Percentiles rank a stretch among this genome's conserved stretches.
Evolutionary conservation across 2,329 filamentous ascomycete species (phyloP).

Genomic region (Niveomyces coronatus): DNA sequence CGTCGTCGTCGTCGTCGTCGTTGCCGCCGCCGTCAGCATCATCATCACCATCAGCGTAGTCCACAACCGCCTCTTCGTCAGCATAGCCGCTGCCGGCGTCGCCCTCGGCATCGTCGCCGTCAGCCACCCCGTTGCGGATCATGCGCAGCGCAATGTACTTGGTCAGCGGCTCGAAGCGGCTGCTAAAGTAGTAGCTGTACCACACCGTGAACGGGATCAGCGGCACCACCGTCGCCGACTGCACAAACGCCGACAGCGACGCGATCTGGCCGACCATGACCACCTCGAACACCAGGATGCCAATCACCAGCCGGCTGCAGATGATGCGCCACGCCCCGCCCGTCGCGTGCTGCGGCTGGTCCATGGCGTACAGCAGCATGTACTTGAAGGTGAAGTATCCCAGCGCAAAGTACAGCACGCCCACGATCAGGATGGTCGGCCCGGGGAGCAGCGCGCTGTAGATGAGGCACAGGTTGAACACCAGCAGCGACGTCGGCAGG

Average conservation of each 20-base stretch:
- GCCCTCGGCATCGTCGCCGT: conserved; percentile 25
- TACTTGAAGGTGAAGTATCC: conserved; percentile 94
- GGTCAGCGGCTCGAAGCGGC: conserved; percentile 78
- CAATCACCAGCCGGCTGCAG: conserved; percentile 80
- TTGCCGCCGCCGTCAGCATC: conserved; percentile 25
- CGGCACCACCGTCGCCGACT: conserved; percentile 64
- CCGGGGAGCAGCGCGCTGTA: conserved; percentile 80
- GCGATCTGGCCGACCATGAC: conserved; percentile 84
- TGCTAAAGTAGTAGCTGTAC: conserved; percentile 75
- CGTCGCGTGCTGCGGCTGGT: conserved; percentile 88
- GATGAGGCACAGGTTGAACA: conserved; percentile 91
- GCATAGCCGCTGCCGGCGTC: conserved; percentile 33
- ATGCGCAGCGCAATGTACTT: conserved; percentile 86
- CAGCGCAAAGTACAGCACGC: conserved; percentile 71
- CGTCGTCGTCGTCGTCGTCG: conserved; percentile 32
- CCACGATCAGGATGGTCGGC: conserved; percentile 71
- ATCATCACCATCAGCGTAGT: conserved; percentile 33
- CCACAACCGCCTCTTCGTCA: conserved; percentile 18
- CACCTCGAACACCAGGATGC: conserved; percentile 78
- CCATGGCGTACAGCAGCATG: conserved; percentile 96
- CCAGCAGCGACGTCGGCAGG: conserved; percentile 79
- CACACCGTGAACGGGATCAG: conserved; percentile 73
- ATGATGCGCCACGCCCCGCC: conserved; percentile 96
- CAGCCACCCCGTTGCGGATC: conserved; percentile 48
- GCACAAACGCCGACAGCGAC: conserved; percentile 59